Evolutionary conservation across 148 eudicot species (phyloP).

Genomic region (Agrostemma githago): DNA sequence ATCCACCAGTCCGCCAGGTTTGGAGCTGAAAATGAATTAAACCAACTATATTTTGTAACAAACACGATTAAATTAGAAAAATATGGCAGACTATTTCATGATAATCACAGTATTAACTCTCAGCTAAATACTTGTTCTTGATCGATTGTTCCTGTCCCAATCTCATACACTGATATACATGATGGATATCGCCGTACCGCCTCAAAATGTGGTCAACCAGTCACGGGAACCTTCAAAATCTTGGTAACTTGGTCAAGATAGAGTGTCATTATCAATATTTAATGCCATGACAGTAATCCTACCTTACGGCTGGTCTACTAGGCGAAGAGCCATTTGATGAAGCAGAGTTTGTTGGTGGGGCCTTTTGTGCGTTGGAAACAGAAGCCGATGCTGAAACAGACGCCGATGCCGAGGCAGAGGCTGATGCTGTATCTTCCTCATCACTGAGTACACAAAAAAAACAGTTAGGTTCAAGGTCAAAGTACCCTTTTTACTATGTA

Average conservation of each 20-base stretch:
- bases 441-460: conserved; percentile 43
- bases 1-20: conserved; percentile 80
- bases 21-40: conserved; percentile 33
- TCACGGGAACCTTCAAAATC: not conserved
- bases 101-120: not conserved
- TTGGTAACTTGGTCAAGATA: not conserved
- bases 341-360: conserved; percentile 36
- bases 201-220: not conserved
- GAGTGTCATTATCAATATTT: not conserved
- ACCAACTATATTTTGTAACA: conserved; percentile 8
- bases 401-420: conserved; percentile 24
- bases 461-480: conserved; percentile 9
- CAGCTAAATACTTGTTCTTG: not conserved
- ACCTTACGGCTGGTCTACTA: conserved; percentile 52
- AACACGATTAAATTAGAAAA: not conserved
- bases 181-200: not conserved
- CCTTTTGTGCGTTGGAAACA: conserved; percentile 29
- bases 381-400: conserved; percentile 56
- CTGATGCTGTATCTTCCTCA: conserved; percentile 94
- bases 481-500: not conserved
- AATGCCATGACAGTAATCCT: conserved; percentile 13
- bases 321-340: conserved; percentile 59
- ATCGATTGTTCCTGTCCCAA: not conserved
- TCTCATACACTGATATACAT: not conserved
- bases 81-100: not conserved